Percentiles rank a stretch among this genome's conserved stretches.
Conservation (phyloP, 768 basidiomycete genomes). For the Xerocomellus amylosporus region DNA sequence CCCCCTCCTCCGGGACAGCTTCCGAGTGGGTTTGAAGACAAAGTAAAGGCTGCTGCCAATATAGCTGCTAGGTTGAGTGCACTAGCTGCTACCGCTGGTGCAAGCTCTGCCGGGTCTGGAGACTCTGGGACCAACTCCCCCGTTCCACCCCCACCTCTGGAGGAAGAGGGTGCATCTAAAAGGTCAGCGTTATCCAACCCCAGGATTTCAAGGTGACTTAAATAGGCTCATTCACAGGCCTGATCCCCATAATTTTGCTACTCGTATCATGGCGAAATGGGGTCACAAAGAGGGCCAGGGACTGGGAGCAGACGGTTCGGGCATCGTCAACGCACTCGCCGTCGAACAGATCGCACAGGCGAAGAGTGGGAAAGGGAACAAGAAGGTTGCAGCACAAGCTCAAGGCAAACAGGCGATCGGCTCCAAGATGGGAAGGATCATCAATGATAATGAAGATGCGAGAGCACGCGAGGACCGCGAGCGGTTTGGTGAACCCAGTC, state of each 20-base stretch:
- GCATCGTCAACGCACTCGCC: constrained; percentile 85
- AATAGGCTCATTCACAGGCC: constrained; percentile 32
- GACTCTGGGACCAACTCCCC: constrained; percentile 25
- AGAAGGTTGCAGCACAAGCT: constrained; percentile 35
- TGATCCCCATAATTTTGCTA: constrained; percentile 75
- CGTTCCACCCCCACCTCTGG: constrained; percentile 28
- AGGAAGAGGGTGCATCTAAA: constrained; percentile 28
- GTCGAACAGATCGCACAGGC: constrained; percentile 60
- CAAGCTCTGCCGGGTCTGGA: constrained; percentile 22
- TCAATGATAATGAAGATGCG: constrained; percentile 86
- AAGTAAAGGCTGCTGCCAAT: constrained; percentile 72
- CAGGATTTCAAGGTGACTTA: neutral
- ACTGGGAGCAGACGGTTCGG: constrained; percentile 76
- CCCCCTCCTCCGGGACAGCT: constrained; percentile 55
- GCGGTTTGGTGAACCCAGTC: constrained; percentile 84
- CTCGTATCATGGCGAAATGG: constrained; percentile 92
- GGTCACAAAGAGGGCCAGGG: constrained; percentile 95
- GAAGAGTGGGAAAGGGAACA: constrained; percentile 37
- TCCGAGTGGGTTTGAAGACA: constrained; percentile 55
- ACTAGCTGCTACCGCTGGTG: constrained; percentile 38
- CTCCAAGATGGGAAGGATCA: constrained; percentile 81
- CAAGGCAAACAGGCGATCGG: constrained; percentile 42
- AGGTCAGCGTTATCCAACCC: constrained; percentile 6
- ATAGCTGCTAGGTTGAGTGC: constrained; percentile 75
- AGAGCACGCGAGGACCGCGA: constrained; percentile 73